Conservation (phyloP, 257 asterid species). For the Nicotiana tabacum region DNA sequence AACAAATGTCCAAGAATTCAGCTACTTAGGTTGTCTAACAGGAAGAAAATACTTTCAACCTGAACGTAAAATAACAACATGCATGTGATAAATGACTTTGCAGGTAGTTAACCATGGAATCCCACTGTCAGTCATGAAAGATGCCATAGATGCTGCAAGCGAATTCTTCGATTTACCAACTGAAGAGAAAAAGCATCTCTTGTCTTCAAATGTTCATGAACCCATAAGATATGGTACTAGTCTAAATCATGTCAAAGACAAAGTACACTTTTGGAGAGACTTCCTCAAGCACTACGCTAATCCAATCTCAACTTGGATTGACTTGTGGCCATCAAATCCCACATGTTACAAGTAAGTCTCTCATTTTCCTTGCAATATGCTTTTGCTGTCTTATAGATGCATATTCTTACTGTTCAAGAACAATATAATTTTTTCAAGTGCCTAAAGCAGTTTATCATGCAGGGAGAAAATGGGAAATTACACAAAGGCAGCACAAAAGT, state of each 20-base stretch:
- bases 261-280: conserved; percentile 60
- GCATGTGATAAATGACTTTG: conserved; percentile 13
- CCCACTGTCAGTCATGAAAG: conserved; percentile 28
- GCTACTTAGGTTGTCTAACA: not conserved
- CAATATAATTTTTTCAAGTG: not conserved
- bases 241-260: conserved; percentile 45
- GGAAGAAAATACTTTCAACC: not conserved
- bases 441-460: conserved; percentile 6
- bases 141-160: conserved; percentile 43
- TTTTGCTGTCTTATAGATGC: not conserved
- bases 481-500: conserved; percentile 33
- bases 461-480: conserved; percentile 56
- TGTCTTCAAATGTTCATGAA: conserved; percentile 38
- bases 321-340: conserved; percentile 68
- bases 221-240: conserved; percentile 70
- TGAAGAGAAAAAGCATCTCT: conserved; percentile 37
- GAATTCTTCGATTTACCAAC: conserved; percentile 50
- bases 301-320: conserved; percentile 61
- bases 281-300: conserved; percentile 61
- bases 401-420: not conserved
- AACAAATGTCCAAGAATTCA: not conserved
- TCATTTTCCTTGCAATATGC: no score
- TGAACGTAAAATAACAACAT: not conserved
- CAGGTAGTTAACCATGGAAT: conserved; percentile 70
- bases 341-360: conserved; percentile 45